Evolutionary conservation across 1,284 basidiomycete species (phyloP).

Genomic region (Irpex sp.): DNA sequence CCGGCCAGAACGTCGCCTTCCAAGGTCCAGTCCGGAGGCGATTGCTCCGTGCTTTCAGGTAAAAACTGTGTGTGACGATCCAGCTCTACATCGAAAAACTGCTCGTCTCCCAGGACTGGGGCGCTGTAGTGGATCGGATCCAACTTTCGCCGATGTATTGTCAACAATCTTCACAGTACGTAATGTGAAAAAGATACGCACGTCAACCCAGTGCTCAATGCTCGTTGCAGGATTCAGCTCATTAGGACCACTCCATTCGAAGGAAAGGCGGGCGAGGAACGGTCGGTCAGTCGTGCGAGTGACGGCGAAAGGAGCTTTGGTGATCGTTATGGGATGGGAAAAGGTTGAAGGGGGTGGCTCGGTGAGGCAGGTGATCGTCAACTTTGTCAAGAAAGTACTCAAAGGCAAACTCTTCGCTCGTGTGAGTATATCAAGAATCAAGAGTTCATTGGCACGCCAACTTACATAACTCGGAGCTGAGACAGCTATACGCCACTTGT

Average conservation of each 20-base stretch:
- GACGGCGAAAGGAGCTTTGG: slow-evolving; percentile 54
- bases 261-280: slow-evolving; percentile 60
- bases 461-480: slow-evolving; percentile 70
- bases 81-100: slow-evolving; percentile 69
- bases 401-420: slow-evolving; percentile 46
- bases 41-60: slow-evolving; percentile 24
- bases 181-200: slow-evolving; percentile 28
- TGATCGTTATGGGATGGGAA: slow-evolving; percentile 30
- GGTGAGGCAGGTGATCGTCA: slow-evolving; percentile 45
- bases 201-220: slow-evolving; percentile 77
- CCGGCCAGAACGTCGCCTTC: background rate
- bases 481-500: slow-evolving; percentile 70
- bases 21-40: slow-evolving; percentile 21
- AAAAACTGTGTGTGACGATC: slow-evolving; percentile 56
- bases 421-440: slow-evolving; percentile 1
- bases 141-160: slow-evolving; percentile 38
- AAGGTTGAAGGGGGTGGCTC: slow-evolving; percentile 36
- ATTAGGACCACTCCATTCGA: slow-evolving; percentile 44
- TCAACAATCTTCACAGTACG: background rate
- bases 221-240: slow-evolving; percentile 35
- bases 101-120: slow-evolving; percentile 60
- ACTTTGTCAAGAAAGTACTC: slow-evolving; percentile 46
- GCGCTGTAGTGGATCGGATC: slow-evolving; percentile 48
- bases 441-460: slow-evolving; percentile 13
- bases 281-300: slow-evolving; percentile 53